phyloP scores from a whole-genome alignment of 2,329 filamentous ascomycete species.

The Colletotrichum sansevieriae region DNA sequence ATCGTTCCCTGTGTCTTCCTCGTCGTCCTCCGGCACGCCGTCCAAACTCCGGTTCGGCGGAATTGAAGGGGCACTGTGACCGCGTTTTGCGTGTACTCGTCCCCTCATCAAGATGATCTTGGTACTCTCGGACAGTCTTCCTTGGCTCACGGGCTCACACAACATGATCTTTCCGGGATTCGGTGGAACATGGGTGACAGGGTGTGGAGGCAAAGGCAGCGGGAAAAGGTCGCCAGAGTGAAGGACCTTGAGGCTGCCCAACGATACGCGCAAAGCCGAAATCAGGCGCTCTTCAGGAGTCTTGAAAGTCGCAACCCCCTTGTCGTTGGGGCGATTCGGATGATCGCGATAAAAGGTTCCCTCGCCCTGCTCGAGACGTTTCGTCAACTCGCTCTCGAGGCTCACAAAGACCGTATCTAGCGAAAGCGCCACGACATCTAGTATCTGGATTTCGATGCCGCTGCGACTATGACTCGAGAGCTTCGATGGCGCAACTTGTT shows the following conservation, averaged over 20 bases:
- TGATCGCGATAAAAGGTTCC: slow-evolving; percentile 82
- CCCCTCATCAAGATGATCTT: slow-evolving; percentile 84
- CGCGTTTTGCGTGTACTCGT: slow-evolving; percentile 68
- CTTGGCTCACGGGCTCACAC: slow-evolving; percentile 96
- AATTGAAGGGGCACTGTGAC: slow-evolving; percentile 59
- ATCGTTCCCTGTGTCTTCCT: slow-evolving; percentile 90
- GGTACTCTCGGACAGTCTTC: slow-evolving; percentile 80
- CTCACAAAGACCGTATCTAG: slow-evolving; percentile 90
- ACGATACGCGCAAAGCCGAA: slow-evolving; percentile 78
- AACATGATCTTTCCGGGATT: slow-evolving; percentile 89
- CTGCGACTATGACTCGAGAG: slow-evolving; percentile 78
- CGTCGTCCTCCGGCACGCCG: slow-evolving; percentile 72
- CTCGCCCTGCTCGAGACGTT: slow-evolving; percentile 85
- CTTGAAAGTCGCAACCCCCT: slow-evolving; percentile 40
- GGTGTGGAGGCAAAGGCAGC: slow-evolving; percentile 84
- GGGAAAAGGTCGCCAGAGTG: slow-evolving; percentile 85
- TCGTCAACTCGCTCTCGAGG: slow-evolving; percentile 83
- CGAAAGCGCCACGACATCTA: slow-evolving; percentile 83
- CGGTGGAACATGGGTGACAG: slow-evolving; percentile 86
- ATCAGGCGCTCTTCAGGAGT: slow-evolving; percentile 57
- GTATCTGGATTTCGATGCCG: slow-evolving; percentile 85
- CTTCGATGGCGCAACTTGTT: slow-evolving; percentile 81
- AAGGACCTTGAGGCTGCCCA: slow-evolving; percentile 80
- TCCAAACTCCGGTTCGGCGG: slow-evolving; percentile 67
- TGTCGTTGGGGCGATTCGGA: slow-evolving; percentile 57